These are phyloP conservation scores for Aspergillus fischeri DNA, from an alignment of 2,329 filamentous ascomycete species.

Conservation along the genomic window DNA sequence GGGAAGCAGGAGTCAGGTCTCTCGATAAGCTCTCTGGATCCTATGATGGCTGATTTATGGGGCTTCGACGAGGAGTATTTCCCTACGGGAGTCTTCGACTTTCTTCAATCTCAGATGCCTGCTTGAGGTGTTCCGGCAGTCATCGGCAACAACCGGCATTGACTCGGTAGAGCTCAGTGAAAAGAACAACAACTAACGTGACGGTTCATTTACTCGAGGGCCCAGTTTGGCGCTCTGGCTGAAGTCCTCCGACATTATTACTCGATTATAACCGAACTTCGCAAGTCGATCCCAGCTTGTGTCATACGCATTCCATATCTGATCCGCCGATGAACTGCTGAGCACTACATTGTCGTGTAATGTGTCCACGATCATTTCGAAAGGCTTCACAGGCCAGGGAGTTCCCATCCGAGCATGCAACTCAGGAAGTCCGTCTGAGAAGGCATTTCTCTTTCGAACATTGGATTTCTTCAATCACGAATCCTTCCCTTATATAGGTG, in stretches of 20 bases:
- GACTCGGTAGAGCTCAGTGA: not conserved
- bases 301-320: too few relatives aligned
- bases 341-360: not conserved
- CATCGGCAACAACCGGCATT: not conserved
- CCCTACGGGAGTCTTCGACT: slow-evolving; percentile 40
- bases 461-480: not conserved
- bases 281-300: too few relatives aligned
- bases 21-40: slow-evolving; percentile 36
- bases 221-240: not conserved
- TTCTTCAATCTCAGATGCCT: slow-evolving; percentile 40
- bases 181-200: too few relatives aligned
- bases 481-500: not conserved
- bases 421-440: not conserved
- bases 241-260: not conserved
- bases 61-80: slow-evolving; percentile 41
- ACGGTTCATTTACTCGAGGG: not conserved
- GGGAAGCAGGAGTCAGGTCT: slow-evolving; percentile 28
- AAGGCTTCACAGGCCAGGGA: not conserved
- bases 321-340: too few relatives aligned
- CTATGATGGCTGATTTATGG: slow-evolving; percentile 40
- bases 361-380: not conserved
- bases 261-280: too few relatives aligned
- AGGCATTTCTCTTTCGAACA: not conserved
- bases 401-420: not conserved
- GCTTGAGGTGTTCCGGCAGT: slow-evolving; percentile 20